Percentiles rank a stretch among this genome's conserved stretches.
These are phyloP conservation scores for Acanthamoeba polyphaga DNA, from an alignment of 208 protist genomes.

Conservation along the genomic window DNA sequence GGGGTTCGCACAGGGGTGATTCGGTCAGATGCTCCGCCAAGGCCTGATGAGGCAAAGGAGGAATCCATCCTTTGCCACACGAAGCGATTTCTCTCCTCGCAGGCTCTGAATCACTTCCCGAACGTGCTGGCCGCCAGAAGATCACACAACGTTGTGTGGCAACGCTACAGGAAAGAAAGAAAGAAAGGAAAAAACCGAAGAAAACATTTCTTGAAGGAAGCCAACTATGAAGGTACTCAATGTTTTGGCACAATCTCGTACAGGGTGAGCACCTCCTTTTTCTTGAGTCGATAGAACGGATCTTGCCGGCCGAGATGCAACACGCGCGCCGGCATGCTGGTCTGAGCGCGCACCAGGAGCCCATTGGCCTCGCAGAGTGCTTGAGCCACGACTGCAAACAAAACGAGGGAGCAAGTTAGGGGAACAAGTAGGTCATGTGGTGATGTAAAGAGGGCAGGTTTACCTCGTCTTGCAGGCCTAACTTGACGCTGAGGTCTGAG, in stretches of 20 bases:
- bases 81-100: not conserved
- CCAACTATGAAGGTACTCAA: too few species aligned
- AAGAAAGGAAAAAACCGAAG: not conserved
- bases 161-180: not conserved
- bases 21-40: not conserved
- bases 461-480: conserved; percentile 30
- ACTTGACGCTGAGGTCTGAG: not conserved
- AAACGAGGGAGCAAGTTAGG: not conserved
- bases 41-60: not conserved
- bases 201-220: too few species aligned
- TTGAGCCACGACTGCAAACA: not conserved
- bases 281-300: conserved; percentile 15
- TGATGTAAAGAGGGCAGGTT: not conserved
- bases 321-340: not conserved
- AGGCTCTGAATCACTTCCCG: not conserved
- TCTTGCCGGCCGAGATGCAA: not conserved
- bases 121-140: too few species aligned
- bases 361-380: not conserved
- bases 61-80: not conserved
- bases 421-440: too few species aligned
- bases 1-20: not conserved
- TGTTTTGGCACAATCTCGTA: conserved; percentile 15
- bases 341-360: not conserved
- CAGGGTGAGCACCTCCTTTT: conserved; percentile 18
- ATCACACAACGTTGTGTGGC: not conserved